phyloP scores from a whole-genome alignment of 345 rosid genomes.

The Mallotus nudiflorus region DNA sequence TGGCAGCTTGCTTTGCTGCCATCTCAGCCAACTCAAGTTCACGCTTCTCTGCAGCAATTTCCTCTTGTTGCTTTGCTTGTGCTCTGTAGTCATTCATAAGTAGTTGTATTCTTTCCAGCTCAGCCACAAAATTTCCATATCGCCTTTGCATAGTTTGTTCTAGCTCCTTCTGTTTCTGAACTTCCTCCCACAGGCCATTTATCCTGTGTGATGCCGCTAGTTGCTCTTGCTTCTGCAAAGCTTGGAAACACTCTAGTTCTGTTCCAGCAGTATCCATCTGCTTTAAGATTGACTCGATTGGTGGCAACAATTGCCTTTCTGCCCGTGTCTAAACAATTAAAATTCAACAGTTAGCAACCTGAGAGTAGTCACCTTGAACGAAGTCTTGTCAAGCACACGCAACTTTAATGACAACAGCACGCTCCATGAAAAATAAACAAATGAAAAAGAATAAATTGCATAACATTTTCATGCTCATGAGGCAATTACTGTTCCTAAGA shows the following conservation, averaged over 20 bases:
- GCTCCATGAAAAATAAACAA: no score
- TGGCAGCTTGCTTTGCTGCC: constrained; percentile 26
- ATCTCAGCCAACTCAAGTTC: constrained; percentile 34
- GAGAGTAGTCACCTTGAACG: neutral
- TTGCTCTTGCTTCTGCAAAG: constrained; percentile 92
- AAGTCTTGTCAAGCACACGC: no score
- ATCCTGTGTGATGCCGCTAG: constrained; percentile 82
- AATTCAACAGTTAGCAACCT: constrained; percentile 12
- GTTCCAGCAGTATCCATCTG: constrained; percentile 87
- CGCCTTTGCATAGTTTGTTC: constrained; percentile 70
- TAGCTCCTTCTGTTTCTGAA: constrained; percentile 85
- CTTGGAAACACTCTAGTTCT: constrained; percentile 88
- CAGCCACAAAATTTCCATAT: constrained; percentile 65
- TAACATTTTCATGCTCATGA: no score
- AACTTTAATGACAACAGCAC: no score
- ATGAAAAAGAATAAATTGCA: no score
- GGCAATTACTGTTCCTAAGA: no score
- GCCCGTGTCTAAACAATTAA: constrained; percentile 62
- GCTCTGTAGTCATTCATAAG: constrained; percentile 45
- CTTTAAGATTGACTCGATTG: constrained; percentile 73
- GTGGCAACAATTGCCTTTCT: constrained; percentile 63
- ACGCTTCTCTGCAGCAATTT: constrained; percentile 40
- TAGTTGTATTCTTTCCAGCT: constrained; percentile 56
- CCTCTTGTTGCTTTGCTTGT: constrained; percentile 55
- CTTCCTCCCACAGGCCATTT: constrained; percentile 77